Conservation (phyloP, 192 early-diverging fungal genomes). For the Linnemannia schmuckeri region DNA sequence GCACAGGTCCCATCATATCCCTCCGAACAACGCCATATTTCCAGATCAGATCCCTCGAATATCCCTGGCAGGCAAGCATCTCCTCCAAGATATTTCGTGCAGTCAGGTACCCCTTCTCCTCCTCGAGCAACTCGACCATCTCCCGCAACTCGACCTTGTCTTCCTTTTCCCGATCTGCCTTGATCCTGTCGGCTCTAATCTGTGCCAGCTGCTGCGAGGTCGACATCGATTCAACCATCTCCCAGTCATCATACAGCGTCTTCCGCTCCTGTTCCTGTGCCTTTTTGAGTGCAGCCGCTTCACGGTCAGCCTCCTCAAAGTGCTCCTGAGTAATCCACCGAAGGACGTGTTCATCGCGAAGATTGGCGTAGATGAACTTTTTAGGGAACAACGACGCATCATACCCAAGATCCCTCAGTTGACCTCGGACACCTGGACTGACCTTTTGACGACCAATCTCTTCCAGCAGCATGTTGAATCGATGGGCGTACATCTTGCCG, state of each 20-base stretch:
- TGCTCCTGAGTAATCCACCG: slow-evolving; percentile 30
- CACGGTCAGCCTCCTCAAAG: background rate
- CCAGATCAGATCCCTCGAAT: slow-evolving; percentile 41
- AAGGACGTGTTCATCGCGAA: slow-evolving; percentile 25
- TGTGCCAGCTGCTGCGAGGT: background rate
- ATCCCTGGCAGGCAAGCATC: slow-evolving; percentile 38
- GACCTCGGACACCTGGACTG: slow-evolving; percentile 20
- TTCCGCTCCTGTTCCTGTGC: slow-evolving; percentile 9
- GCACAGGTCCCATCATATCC: slow-evolving; percentile 34
- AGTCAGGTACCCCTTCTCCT: slow-evolving; percentile 22
- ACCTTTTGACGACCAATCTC: slow-evolving; percentile 17
- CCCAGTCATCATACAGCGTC: background rate
- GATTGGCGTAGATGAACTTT: slow-evolving; percentile 38
- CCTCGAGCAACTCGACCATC: slow-evolving; percentile 15
- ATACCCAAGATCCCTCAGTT: slow-evolving; percentile 35
- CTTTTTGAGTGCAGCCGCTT: background rate
- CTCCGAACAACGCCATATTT: slow-evolving; percentile 44
- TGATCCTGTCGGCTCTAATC: background rate
- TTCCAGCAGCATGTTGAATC: slow-evolving; percentile 24
- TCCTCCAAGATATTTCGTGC: slow-evolving; percentile 41
- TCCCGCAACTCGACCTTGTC: background rate
- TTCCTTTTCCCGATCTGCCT: background rate
- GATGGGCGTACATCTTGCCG: slow-evolving; percentile 35
- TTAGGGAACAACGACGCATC: slow-evolving; percentile 23
- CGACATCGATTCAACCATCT: background rate